Evolutionary conservation across 116 monocot species (phyloP).

Genomic region (Phalaenopsis hybrid): DNA sequence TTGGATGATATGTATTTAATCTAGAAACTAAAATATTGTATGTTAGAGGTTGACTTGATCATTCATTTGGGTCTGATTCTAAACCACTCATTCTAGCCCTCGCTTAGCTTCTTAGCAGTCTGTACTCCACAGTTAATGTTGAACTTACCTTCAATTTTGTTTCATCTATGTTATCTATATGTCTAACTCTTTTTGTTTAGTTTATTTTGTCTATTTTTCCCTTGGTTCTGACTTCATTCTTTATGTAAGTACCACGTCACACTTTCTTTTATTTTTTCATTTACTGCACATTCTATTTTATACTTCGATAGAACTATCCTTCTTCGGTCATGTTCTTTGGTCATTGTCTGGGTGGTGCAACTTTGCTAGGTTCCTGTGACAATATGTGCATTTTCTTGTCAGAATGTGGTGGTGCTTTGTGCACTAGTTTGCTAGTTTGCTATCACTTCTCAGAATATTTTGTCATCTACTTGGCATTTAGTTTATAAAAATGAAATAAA

Average conservation of each 20-base stretch:
- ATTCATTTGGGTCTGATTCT: not conserved
- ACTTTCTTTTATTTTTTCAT: not conserved
- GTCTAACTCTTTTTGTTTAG: not conserved
- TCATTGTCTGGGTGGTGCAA: not conserved
- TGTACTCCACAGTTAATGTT: not conserved
- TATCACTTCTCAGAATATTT: not conserved
- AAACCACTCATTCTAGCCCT: not conserved
- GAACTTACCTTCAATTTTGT: not conserved
- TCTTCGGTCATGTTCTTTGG: not conserved
- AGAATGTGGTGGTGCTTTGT: not conserved
- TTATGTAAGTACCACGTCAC: not conserved
- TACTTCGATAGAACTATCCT: not conserved
- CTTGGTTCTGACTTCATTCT: not conserved
- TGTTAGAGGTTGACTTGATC: not conserved
- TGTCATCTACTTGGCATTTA: not conserved
- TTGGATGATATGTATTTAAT: not conserved
- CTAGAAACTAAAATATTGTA: not conserved
- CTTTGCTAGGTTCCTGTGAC: not conserved
- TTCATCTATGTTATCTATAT: not conserved
- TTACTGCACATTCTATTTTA: not conserved
- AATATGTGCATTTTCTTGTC: not conserved
- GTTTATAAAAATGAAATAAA: not conserved
- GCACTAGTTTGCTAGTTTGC: not conserved
- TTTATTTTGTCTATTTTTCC: not conserved
- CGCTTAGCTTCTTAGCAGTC: not conserved